phyloP scores from a whole-genome alignment of 2,329 filamentous ascomycete genomes.

The Aspergillus melleus region DNA sequence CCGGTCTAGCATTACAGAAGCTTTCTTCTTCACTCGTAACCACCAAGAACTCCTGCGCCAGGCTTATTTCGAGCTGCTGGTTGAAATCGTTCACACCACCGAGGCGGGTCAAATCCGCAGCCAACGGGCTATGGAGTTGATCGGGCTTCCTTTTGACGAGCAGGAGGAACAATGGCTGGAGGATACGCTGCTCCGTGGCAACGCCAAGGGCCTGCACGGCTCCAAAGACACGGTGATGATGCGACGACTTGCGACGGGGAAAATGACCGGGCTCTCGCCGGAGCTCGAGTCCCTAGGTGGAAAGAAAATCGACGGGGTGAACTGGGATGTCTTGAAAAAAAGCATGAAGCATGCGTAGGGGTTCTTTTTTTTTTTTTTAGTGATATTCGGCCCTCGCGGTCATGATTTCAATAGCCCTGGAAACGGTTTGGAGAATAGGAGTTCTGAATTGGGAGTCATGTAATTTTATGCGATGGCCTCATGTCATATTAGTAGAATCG shows the following conservation, averaged over 20 bases:
- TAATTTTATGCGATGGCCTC: conserved; percentile 6
- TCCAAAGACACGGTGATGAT: conserved; percentile 74
- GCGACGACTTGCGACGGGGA: conserved; percentile 69
- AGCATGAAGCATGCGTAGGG: conserved; percentile 32
- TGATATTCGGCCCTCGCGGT: not conserved
- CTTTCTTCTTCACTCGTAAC: conserved; percentile 70
- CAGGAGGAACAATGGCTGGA: conserved; percentile 75
- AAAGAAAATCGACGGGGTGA: conserved; percentile 50
- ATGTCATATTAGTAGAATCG: not conserved
- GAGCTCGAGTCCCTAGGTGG: conserved; percentile 43
- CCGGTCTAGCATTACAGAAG: conserved; percentile 67
- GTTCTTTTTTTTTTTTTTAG: conserved; percentile 14
- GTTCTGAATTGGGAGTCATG: conserved; percentile 14
- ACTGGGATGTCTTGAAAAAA: conserved; percentile 51
- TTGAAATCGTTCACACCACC: conserved; percentile 57
- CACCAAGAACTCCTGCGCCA: conserved; percentile 63
- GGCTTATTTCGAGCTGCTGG: conserved; percentile 65
- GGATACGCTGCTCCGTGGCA: conserved; percentile 64
- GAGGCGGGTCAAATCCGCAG: conserved; percentile 45
- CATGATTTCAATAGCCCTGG: conserved; percentile 11
- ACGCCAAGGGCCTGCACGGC: conserved; percentile 63
- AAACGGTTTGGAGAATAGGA: conserved; percentile 20
- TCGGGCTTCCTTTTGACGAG: conserved; percentile 69
- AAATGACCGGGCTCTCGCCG: conserved; percentile 33
- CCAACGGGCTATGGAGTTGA: conserved; percentile 65